Evolutionary conservation across 2,329 filamentous ascomycete genomes (phyloP).

Genomic region (Didymella segeticola): DNA sequence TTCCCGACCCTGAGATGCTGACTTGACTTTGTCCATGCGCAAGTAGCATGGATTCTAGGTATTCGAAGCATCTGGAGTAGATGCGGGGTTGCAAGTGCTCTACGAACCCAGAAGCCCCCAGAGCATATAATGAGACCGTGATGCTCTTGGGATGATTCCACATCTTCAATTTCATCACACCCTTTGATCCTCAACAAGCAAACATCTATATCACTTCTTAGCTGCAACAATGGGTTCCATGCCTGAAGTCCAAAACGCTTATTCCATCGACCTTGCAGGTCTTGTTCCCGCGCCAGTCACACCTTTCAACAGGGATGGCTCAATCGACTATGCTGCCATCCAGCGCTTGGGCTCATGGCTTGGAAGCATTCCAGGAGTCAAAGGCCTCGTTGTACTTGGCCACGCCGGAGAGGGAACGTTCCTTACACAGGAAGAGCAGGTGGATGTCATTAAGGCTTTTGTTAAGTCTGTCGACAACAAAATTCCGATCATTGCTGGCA

Average conservation of each 20-base stretch:
- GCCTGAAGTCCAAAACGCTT: slow-evolving; percentile 29
- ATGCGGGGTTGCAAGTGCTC: not conserved
- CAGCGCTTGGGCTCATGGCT: slow-evolving; percentile 62
- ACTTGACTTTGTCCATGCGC: not conserved
- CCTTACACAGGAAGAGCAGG: slow-evolving; percentile 59
- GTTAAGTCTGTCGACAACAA: slow-evolving; percentile 60
- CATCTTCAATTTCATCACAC: not conserved
- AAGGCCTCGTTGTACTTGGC: slow-evolving; percentile 62
- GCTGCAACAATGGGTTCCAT: slow-evolving; percentile 33
- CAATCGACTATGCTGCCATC: slow-evolving; percentile 60
- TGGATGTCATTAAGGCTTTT: slow-evolving; percentile 59
- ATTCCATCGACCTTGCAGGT: slow-evolving; percentile 55
- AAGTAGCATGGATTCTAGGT: not conserved
- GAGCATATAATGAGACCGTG: not conserved
- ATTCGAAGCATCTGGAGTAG: not conserved
- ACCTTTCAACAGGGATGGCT: slow-evolving; percentile 58
- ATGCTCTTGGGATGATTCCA: no score
- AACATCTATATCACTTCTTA: not conserved
- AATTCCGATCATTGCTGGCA: slow-evolving; percentile 61
- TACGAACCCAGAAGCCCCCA: not conserved
- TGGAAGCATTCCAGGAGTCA: slow-evolving; percentile 59
- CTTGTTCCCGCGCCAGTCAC: slow-evolving; percentile 61
- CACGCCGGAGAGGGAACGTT: slow-evolving; percentile 63
- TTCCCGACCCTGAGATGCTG: not conserved
- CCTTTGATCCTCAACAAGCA: not conserved